Evolutionary conservation across 164 flowering plant species (phyloP), one percentile per base, ranked within the genome.

Genomic region (Annona cherimola): DNA sequence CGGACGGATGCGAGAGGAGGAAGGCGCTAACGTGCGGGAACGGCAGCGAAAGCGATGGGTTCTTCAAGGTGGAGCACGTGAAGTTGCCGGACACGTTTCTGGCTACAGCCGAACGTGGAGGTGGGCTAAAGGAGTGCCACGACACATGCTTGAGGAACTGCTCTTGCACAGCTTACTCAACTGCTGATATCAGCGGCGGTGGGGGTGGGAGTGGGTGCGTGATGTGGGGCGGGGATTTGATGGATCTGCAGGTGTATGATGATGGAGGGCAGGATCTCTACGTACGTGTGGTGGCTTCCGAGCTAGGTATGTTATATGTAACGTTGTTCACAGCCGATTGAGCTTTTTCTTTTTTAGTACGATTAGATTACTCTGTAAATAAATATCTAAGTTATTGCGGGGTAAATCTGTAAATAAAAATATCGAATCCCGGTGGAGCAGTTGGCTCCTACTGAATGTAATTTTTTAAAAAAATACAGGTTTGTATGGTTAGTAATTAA

Each of bases 131-230:
- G 40, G 65, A 57, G 1, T 83, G 88, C 20, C 50, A 74, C 69
- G 66, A 8, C 26, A 45, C 6, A 61, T 83, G 88, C 73, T 63
- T 72, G 73, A 76, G 45, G 39, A 81, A 80, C 40, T 82, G 85
- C 16, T 77, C 79, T 41, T 85, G 86, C 50, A 69, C 63, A 1
- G 85, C 83, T 59, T 85, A 82, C 35, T 70, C 85, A 1, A 66
- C n/a, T 20, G 50, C 72, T 3, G 79, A 82, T 45, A 71, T 78
- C 14, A 70, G 71, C 0, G 66, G 75, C 0, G 59, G 44, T 2
- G 62, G 45, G 18, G 45, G 45, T 4, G 68, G 68, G 61, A 50
- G 35, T 44, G 76, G 62, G n/a, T 63, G 45, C 5, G 76, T 80
- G 20, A 73, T 78, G 2, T 85, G 86, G 88, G 75, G 69, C 42